A percentile compares a stretch with the other conserved stretches of the same genome.
Evolutionary conservation across 2,329 filamentous ascomycete species (phyloP).

Genomic region (Fusarium foetens): DNA sequence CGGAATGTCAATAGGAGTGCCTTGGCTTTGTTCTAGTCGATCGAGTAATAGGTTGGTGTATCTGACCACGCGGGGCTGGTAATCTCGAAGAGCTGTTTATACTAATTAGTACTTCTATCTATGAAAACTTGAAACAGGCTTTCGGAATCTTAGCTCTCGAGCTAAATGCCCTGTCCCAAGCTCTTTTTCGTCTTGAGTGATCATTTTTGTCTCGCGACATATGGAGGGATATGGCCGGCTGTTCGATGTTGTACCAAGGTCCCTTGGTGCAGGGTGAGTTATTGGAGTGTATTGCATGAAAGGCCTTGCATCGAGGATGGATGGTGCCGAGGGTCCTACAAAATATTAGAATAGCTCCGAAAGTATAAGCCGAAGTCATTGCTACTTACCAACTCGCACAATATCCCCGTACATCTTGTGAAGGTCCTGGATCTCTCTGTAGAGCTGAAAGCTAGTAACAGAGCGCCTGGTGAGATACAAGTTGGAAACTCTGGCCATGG

Average conservation of each 20-base stretch:
- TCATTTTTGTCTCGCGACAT: neutral
- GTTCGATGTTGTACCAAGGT: neutral
- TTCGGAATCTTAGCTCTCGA: fast-evolving
- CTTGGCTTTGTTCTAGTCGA: neutral
- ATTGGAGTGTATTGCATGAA: neutral
- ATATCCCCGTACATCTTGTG: neutral
- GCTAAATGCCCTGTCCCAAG: neutral
- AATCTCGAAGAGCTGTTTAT: too few relatives aligned
- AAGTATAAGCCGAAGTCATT: fast-evolving
- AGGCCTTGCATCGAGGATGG: neutral
- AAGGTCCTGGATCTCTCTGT: neutral
- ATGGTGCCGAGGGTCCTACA: neutral
- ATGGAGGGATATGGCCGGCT: neutral
- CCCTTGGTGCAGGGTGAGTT: neutral
- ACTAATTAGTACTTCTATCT: too few relatives aligned
- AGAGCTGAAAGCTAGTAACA: neutral
- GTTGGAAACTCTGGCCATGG: neutral
- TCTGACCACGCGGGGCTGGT: neutral
- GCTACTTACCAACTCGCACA: neutral
- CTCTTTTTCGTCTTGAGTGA: too few relatives aligned
- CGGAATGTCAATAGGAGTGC: fast-evolving
- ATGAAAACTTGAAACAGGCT: fast-evolving
- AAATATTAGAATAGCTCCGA: fast-evolving
- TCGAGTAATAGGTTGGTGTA: neutral
- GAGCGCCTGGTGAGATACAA: neutral